Percentiles rank a stretch among this genome's conserved stretches.
Conservation (phyloP, 805 yeast genomes). For the Suhomyces canberraensis region DNA sequence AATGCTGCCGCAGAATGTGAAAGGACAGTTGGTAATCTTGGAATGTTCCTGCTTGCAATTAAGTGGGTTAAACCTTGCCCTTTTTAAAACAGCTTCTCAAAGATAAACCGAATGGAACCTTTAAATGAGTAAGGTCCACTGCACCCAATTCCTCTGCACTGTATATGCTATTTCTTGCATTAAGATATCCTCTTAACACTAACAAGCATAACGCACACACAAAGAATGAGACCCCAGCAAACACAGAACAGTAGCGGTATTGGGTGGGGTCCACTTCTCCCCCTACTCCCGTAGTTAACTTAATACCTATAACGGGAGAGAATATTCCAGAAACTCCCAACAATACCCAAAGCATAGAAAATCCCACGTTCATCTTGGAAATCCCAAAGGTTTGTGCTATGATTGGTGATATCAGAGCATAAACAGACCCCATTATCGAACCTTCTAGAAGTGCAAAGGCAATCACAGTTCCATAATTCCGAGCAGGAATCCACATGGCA, state of each 20-base stretch:
- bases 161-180: conserved; percentile 10
- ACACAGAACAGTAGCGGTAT: conserved; percentile 18
- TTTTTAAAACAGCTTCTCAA: neutral
- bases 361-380: conserved; percentile 16
- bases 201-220: conserved; percentile 14
- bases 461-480: conserved; percentile 17
- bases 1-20: too few relatives aligned
- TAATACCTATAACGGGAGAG: conserved; percentile 22
- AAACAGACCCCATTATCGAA: conserved; percentile 20
- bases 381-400: conserved; percentile 18
- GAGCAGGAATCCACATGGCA: conserved; percentile 25
- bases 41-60: too few relatives aligned
- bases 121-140: conserved; percentile 4
- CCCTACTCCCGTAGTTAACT: conserved; percentile 14
- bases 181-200: conserved; percentile 20
- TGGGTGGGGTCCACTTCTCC: conserved; percentile 12
- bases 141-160: neutral
- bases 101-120: neutral
- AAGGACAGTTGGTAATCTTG: too few relatives aligned
- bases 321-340: conserved; percentile 20
- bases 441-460: conserved; percentile 15
- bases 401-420: conserved; percentile 18
- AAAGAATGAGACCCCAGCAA: conserved; percentile 18
- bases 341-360: conserved; percentile 20
- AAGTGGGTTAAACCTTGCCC: neutral